A percentile compares a stretch with the other conserved stretches of the same genome.
These are phyloP conservation scores for Hanseniaspora vineae DNA, from an alignment of 805 yeast species.

Conservation along the genomic window DNA sequence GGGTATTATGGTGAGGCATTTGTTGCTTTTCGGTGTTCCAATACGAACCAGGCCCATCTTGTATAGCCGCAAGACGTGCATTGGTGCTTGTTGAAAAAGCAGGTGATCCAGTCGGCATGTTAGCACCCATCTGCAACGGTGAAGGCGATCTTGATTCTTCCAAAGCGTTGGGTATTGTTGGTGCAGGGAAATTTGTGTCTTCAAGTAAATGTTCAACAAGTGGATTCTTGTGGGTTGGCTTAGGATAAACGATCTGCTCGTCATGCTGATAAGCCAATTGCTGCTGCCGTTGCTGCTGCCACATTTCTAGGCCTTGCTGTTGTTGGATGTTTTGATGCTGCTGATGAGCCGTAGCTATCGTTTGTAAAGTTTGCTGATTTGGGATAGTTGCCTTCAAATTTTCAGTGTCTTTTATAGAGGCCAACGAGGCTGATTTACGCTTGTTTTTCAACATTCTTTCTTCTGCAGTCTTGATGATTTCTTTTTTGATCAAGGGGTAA, in stretches of 20 bases:
- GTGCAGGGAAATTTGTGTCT: constrained; percentile 8
- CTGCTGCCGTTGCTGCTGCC: not conserved
- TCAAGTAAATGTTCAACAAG: not conserved
- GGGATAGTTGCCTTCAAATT: not conserved
- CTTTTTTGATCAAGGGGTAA: constrained; percentile 46
- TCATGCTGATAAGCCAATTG: not conserved
- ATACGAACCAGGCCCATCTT: no score
- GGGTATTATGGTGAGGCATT: no score
- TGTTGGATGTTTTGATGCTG: not conserved
- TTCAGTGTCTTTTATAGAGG: not conserved
- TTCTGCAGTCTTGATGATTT: constrained; percentile 48
- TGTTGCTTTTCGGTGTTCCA: no score
- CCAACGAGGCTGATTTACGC: constrained; percentile 1
- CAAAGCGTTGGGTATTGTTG: constrained; percentile 5
- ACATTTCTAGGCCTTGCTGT: not conserved
- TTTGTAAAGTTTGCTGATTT: no score
- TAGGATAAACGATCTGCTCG: not conserved
- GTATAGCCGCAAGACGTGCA: no score
- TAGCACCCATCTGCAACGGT: not conserved
- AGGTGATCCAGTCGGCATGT: not conserved
- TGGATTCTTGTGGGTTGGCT: not conserved
- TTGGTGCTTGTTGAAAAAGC: no score
- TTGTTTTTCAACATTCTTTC: constrained; percentile 30
- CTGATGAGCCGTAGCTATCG: no score
- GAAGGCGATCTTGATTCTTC: constrained; percentile 4